phyloP scores from a whole-genome alignment of 805 yeast genomes.

The Nakazawaea ernobii region DNA sequence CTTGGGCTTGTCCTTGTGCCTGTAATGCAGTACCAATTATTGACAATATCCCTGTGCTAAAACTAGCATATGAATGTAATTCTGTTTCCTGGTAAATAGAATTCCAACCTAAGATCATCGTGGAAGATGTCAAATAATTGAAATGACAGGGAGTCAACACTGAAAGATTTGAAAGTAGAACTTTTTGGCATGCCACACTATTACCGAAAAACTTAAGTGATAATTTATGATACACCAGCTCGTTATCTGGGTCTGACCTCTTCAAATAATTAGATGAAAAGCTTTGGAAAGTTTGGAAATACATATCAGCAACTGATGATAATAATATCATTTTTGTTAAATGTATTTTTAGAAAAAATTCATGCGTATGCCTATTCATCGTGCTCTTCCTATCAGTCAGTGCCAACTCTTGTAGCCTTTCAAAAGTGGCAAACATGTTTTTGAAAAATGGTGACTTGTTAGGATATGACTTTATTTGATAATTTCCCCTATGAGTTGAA shows the following conservation, averaged over 20 bases:
- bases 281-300: not conserved
- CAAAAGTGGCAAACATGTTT: not conserved
- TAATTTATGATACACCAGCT: not conserved
- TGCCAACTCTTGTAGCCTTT: not conserved
- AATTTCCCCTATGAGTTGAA: too few relatives aligned
- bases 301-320: not conserved
- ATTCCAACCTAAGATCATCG: not conserved
- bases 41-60: conserved; percentile 3
- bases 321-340: conserved; percentile 1
- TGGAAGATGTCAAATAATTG: conserved; percentile 3
- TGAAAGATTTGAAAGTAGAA: not conserved
- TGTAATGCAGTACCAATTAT: not conserved
- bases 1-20: not conserved
- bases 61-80: not conserved
- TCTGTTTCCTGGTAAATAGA: not conserved
- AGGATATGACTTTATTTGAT: not conserved
- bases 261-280: conserved; percentile 1
- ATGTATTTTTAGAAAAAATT: not conserved
- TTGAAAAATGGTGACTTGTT: conserved; percentile 4
- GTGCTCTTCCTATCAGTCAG: not conserved
- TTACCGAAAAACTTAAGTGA: not conserved
- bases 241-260: not conserved
- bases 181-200: not conserved
- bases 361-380: not conserved
- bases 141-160: conserved; percentile 2